Evolutionary conservation across 2,329 filamentous ascomycete species (phyloP).

Genomic region (Colletotrichum neosansevieriae): DNA sequence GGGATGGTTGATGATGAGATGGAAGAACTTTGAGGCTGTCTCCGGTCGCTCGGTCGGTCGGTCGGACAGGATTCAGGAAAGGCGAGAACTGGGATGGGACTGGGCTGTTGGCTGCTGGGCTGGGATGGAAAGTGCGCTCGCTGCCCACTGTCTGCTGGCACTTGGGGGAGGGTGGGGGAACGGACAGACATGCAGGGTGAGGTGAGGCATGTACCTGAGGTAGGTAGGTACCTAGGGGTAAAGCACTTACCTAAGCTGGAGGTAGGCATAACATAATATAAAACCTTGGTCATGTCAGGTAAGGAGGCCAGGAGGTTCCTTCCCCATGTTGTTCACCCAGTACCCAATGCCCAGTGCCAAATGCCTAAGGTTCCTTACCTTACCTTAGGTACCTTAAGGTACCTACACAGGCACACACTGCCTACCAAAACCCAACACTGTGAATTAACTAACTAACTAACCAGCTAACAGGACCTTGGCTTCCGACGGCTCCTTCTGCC

Average conservation of each 20-base stretch:
- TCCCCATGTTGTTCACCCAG: no score
- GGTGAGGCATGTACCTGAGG: background rate
- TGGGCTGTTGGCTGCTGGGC: constrained; percentile 29
- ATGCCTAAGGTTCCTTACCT: no score
- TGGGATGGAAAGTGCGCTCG: constrained; percentile 37
- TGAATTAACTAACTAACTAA: no score
- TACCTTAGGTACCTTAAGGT: no score
- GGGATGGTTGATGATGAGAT: constrained; percentile 36
- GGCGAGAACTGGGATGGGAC: constrained; percentile 34
- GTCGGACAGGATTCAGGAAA: constrained; percentile 27
- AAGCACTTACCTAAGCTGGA: no score
- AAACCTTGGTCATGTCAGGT: no score
- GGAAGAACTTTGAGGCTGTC: constrained; percentile 41
- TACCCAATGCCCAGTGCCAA: no score
- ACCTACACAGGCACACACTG: background rate
- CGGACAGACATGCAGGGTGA: background rate
- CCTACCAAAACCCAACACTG: constrained; percentile 3
- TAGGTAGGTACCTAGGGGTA: no score
- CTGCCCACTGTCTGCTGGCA: constrained; percentile 21
- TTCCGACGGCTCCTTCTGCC: no score
- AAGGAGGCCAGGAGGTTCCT: background rate
- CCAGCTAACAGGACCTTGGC: no score
- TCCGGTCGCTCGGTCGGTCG: constrained; percentile 35
- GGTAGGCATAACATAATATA: no score
- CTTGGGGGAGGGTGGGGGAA: constrained; percentile 10